Percentiles rank a stretch among this genome's conserved stretches.
Conservation (phyloP, 2,329 filamentous ascomycete species). For the Exophiala xenobiotica region DNA sequence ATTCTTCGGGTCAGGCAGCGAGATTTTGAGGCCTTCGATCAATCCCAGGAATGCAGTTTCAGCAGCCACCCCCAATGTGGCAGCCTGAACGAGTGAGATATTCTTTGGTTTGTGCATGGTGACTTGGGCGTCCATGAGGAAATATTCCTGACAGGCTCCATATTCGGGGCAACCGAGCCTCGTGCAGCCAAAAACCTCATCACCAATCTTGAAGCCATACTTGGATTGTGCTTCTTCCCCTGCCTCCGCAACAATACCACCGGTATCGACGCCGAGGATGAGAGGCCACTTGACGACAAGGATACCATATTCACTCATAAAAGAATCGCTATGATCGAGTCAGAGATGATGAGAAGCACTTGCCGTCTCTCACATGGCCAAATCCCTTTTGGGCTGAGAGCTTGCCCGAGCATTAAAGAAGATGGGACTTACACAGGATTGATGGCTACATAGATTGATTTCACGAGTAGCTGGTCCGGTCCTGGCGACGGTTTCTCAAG, state of each 20-base stretch:
- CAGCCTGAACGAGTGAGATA: slow-evolving; percentile 33
- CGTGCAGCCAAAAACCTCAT: slow-evolving; percentile 36
- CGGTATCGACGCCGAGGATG: slow-evolving; percentile 27
- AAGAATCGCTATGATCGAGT: slow-evolving; percentile 29
- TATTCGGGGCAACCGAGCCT: slow-evolving; percentile 32
- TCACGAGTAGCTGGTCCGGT: slow-evolving; percentile 35
- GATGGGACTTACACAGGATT: slow-evolving; percentile 38
- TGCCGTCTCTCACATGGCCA: background rate
- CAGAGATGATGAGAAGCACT: slow-evolving; percentile 1
- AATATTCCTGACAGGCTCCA: slow-evolving; percentile 35
- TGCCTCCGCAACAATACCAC: slow-evolving; percentile 34
- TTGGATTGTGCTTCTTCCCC: slow-evolving; percentile 32
- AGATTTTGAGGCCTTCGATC: slow-evolving; percentile 30
- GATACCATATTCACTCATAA: slow-evolving; percentile 32
- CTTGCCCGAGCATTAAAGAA: no score
- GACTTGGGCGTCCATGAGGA: slow-evolving; percentile 35
- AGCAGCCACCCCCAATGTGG: slow-evolving; percentile 33
- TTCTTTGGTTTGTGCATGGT: slow-evolving; percentile 35
- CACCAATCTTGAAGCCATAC: slow-evolving; percentile 34
- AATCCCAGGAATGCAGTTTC: slow-evolving; percentile 32
- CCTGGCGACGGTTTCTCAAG: slow-evolving; percentile 32
- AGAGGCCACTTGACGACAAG: slow-evolving; percentile 28
- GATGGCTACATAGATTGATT: slow-evolving; percentile 34
- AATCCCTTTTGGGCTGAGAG: no score
- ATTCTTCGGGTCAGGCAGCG: slow-evolving; percentile 27